phyloP scores from a whole-genome alignment of 805 yeast species.

The Yarrowia keelungensis region DNA sequence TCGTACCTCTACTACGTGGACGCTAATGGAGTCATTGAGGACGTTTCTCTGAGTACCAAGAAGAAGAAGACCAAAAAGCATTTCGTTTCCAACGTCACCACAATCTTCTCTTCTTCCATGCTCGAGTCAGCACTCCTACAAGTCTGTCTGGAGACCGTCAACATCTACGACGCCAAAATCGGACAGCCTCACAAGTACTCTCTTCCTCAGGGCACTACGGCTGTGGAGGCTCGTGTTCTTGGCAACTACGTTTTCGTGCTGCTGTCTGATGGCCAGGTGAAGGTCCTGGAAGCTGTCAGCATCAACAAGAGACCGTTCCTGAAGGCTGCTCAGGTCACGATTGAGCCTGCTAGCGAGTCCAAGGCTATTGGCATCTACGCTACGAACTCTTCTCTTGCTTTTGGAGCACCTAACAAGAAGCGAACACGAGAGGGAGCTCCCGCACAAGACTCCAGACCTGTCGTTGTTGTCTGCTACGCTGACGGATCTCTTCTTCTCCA shows the following conservation, averaged over 20 bases:
- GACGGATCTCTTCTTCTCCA: constrained; percentile 28
- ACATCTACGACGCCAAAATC: constrained; percentile 38
- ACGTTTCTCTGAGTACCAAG: constrained; percentile 29
- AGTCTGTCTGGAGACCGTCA: constrained; percentile 41
- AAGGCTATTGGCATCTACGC: constrained; percentile 23
- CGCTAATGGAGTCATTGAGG: constrained; percentile 27
- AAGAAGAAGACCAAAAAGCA: constrained; percentile 35
- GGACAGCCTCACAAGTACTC: constrained; percentile 41
- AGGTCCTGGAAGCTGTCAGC: constrained; percentile 31
- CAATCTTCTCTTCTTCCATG: constrained; percentile 28
- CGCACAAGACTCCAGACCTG: constrained; percentile 25
- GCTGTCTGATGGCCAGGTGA: constrained; percentile 31
- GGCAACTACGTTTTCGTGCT: constrained; percentile 12
- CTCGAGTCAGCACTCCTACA: constrained; percentile 16
- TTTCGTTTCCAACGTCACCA: constrained; percentile 18
- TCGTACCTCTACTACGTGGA: constrained; percentile 20
- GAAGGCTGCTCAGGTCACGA: constrained; percentile 17
- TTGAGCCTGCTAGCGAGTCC: constrained; percentile 26
- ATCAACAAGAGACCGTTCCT: constrained; percentile 32
- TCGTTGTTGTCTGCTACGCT: constrained; percentile 21
- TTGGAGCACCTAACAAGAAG: constrained; percentile 16
- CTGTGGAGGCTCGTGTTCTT: constrained; percentile 23
- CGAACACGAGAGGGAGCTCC: constrained; percentile 27
- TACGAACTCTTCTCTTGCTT: constrained; percentile 17
- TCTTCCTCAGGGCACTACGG: constrained; percentile 32